Evolutionary conservation across 2,329 filamentous ascomycete genomes (phyloP).

Genomic region (Juglanconis juglandina): DNA sequence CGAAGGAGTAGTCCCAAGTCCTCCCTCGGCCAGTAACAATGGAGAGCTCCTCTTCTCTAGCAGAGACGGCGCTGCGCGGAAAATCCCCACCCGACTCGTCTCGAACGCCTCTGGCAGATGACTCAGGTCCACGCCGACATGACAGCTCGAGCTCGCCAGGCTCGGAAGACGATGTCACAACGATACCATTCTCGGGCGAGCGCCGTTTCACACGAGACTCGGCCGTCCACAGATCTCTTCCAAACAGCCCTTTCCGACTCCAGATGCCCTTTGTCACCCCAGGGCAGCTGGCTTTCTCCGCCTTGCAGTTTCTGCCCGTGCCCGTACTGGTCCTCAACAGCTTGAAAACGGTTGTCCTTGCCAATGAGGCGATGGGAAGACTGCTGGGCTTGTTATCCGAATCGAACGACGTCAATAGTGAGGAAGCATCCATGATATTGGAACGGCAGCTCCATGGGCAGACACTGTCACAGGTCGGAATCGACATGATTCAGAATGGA

Average conservation of each 20-base stretch:
- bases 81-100: slow-evolving; percentile 1
- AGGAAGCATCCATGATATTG: slow-evolving; percentile 43
- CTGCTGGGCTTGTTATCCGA: slow-evolving; percentile 58
- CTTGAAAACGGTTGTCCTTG: slow-evolving; percentile 66
- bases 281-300: slow-evolving; percentile 59
- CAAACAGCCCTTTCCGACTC: slow-evolving; percentile 32
- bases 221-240: slow-evolving; percentile 9
- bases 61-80: neutral
- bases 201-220: slow-evolving; percentile 19
- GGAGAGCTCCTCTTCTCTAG: neutral
- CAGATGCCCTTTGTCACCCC: slow-evolving; percentile 38
- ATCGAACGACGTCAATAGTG: slow-evolving; percentile 33
- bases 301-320: slow-evolving; percentile 71
- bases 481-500: slow-evolving; percentile 70
- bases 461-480: slow-evolving; percentile 65
- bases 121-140: neutral
- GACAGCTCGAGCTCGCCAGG: neutral
- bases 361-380: slow-evolving; percentile 72
- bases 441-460: slow-evolving; percentile 60
- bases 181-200: slow-evolving; percentile 1
- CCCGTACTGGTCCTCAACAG: slow-evolving; percentile 67
- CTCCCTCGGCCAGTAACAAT: slow-evolving; percentile 1
- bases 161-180: neutral
- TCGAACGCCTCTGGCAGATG: neutral
- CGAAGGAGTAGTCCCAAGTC: slow-evolving; percentile 9